A percentile compares a stretch with the other conserved stretches of the same genome.
Conservation (phyloP, 164 flowering plant species). For the Piper longum region DNA sequence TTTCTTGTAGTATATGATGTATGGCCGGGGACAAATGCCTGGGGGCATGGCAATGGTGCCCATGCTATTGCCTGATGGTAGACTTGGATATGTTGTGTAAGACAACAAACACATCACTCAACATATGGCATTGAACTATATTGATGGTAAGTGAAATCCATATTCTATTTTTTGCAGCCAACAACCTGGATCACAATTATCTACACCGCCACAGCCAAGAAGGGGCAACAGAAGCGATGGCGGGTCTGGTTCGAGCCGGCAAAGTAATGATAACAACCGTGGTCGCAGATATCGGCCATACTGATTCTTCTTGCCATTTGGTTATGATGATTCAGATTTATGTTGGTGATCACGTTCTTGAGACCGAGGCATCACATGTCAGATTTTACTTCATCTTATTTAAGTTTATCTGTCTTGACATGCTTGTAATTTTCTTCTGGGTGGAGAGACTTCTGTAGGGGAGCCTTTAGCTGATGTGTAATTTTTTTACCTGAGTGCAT, state of each 20-base stretch:
- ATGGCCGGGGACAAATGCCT: constrained; percentile 63
- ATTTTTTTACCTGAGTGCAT: no score
- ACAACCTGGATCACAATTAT: constrained; percentile 8
- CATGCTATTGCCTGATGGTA: constrained; percentile 78
- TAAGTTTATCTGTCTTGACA: no score
- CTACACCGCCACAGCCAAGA: constrained; percentile 2
- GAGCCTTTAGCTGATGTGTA: no score
- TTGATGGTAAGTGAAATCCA: background rate
- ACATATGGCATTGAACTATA: background rate
- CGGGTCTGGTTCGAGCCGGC: constrained; percentile 7
- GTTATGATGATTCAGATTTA: no score
- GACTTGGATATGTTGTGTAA: constrained; percentile 85
- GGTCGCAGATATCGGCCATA: constrained; percentile 12
- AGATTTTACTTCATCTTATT: no score
- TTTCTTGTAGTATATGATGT: constrained; percentile 61
- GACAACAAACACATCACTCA: constrained; percentile 7
- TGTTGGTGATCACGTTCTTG: background rate
- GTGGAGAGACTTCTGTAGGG: no score
- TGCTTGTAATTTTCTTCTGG: no score
- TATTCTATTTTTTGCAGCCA: constrained; percentile 4
- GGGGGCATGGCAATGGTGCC: constrained; percentile 88
- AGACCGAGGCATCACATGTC: no score
- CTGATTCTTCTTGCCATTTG: constrained; percentile 1
- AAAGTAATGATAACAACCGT: constrained; percentile 5
- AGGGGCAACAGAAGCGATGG: constrained; percentile 6